These are phyloP conservation scores for Salix suchowensis DNA, from an alignment of 345 rosid genomes.

Conservation along the genomic window DNA sequence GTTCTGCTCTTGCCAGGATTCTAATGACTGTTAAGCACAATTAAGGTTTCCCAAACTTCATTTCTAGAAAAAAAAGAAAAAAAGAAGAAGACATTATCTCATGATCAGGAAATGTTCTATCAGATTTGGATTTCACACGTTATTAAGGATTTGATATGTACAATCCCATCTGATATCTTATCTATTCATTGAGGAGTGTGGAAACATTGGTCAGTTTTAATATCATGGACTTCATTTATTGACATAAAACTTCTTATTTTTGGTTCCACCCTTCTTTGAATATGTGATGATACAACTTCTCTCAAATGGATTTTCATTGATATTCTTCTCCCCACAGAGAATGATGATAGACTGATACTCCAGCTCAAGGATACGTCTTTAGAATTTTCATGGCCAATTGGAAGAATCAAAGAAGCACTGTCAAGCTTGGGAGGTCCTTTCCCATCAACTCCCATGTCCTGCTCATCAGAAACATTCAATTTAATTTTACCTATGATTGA, in stretches of 20 bases:
- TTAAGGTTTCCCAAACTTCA: background rate
- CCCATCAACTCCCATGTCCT: conserved; percentile 48
- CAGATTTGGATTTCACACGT: background rate
- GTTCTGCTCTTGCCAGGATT: background rate
- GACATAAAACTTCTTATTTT: background rate
- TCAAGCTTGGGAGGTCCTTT: conserved; percentile 40
- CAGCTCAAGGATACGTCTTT: conserved; percentile 53
- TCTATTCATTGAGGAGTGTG: background rate
- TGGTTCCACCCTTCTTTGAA: background rate
- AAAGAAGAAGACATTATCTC: background rate
- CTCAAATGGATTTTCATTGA: background rate
- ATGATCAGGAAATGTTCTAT: background rate
- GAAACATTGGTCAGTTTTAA: background rate
- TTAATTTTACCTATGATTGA: conserved; percentile 54
- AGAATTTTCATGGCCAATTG: conserved; percentile 76
- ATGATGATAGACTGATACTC: conserved; percentile 50
- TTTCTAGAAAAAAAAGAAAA: background rate
- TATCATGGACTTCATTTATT: background rate
- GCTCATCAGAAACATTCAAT: conserved; percentile 46
- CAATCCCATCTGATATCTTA: background rate
- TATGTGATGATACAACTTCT: background rate
- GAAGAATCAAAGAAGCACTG: conserved; percentile 52
- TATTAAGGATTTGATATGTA: background rate
- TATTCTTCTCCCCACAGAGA: conserved; percentile 35
- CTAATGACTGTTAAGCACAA: background rate